Evolutionary conservation across 2,329 filamentous ascomycete species (phyloP).

Genomic region (Cyclaneusma minus): DNA sequence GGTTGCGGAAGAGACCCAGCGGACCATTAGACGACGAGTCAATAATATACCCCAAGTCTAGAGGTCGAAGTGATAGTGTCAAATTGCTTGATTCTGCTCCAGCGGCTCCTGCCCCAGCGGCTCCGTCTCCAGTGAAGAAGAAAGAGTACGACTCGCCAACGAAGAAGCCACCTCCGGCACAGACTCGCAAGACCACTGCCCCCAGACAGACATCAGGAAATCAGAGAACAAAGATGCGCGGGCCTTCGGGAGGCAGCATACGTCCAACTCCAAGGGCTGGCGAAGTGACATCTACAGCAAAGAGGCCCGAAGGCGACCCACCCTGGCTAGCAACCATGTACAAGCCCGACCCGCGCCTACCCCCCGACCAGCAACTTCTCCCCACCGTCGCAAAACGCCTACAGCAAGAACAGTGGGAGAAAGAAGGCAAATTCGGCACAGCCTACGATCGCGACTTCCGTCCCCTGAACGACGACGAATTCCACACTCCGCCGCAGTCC

Average conservation of each 20-base stretch:
- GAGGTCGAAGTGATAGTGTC: slow-evolving; percentile 56
- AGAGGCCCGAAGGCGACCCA: slow-evolving; percentile 81
- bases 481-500: slow-evolving; percentile 12
- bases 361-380: slow-evolving; percentile 87
- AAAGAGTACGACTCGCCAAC: slow-evolving; percentile 32
- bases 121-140: too few relatives aligned
- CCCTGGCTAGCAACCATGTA: slow-evolving; percentile 94
- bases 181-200: slow-evolving; percentile 16
- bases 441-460: slow-evolving; percentile 81
- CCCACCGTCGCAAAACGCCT: slow-evolving; percentile 84
- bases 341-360: slow-evolving; percentile 84
- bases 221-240: too few relatives aligned
- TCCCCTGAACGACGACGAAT: slow-evolving; percentile 55
- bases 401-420: slow-evolving; percentile 91
- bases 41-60: slow-evolving; percentile 42
- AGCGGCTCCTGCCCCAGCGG: slow-evolving; percentile 24
- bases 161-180: slow-evolving; percentile 30
- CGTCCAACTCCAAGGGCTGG: too few relatives aligned
- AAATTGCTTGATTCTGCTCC: slow-evolving; percentile 37
- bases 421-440: slow-evolving; percentile 75
- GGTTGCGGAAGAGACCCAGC: slow-evolving; percentile 44
- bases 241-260: too few relatives aligned
- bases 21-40: slow-evolving; percentile 41
- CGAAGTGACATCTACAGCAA: slow-evolving; percentile 12
- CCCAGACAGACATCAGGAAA: too few relatives aligned